phyloP scores from a whole-genome alignment of 352 stramenopile species.

The Halophytophthora polymorphica region DNA sequence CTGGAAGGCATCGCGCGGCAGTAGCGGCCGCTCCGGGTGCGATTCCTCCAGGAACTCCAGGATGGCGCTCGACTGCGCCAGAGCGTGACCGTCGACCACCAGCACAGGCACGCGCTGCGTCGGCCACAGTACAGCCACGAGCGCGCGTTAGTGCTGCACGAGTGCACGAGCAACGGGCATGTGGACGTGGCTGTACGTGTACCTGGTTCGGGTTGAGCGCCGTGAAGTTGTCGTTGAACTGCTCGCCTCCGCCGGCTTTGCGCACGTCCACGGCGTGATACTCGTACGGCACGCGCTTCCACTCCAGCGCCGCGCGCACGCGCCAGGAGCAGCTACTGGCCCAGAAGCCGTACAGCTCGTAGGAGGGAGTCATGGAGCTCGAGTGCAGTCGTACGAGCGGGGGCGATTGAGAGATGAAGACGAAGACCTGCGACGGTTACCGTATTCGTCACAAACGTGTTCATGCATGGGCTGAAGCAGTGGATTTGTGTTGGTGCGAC shows the following conservation, averaged over 20 bases:
- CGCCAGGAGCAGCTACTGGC: conserved; percentile 88
- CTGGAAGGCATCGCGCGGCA: conserved; percentile 68
- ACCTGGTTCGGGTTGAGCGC: conserved; percentile 73
- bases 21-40: conserved; percentile 61
- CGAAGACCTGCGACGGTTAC: too few relatives aligned
- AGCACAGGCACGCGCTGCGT: conserved; percentile 68
- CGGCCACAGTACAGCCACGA: neutral
- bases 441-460: too few relatives aligned
- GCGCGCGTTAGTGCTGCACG: neutral
- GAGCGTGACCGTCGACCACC: conserved; percentile 66
- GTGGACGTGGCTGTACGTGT: neutral
- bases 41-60: conserved; percentile 92
- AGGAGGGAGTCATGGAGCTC: conserved; percentile 9
- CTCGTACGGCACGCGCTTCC: conserved; percentile 84
- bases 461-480: too few relatives aligned
- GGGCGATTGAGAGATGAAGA: too few relatives aligned
- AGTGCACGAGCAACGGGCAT: neutral
- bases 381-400: neutral
- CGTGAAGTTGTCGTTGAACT: conserved; percentile 48
- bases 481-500: too few relatives aligned
- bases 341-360: conserved; percentile 80
- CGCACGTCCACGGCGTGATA: conserved; percentile 76
- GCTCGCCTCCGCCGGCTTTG: conserved; percentile 44
- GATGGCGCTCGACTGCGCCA: conserved; percentile 89
- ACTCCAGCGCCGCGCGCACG: conserved; percentile 85